Evolutionary conservation across 148 eudicot species (phyloP).

Genomic region (Vaccinium corymbosum): DNA sequence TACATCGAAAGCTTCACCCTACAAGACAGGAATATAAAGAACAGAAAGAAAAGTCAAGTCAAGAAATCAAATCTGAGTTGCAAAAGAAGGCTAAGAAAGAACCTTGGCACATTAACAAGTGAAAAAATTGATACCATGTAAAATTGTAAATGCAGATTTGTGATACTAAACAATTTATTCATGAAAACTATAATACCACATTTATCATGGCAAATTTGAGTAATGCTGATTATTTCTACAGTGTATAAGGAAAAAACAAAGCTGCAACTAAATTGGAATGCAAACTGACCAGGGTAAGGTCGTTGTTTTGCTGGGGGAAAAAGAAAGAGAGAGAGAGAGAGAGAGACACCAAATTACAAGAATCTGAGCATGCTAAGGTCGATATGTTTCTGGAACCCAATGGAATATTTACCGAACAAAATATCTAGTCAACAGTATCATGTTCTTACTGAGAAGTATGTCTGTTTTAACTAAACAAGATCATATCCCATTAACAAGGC

Average conservation of each 20-base stretch:
- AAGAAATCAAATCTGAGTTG: neutral
- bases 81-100: neutral
- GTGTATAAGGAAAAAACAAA: neutral
- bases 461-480: neutral
- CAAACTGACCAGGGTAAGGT: neutral
- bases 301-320: neutral
- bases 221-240: neutral
- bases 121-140: neutral
- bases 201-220: too few relatives aligned
- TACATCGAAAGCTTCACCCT: slow-evolving; percentile 89
- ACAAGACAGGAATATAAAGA: slow-evolving; percentile 19
- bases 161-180: neutral
- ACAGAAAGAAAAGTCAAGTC: slow-evolving; percentile 47
- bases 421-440: neutral
- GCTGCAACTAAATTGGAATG: neutral
- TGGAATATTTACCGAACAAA: neutral
- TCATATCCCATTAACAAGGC: neutral
- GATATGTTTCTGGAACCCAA: neutral
- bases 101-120: neutral
- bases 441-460: neutral
- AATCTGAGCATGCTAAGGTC: neutral
- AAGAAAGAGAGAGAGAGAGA: too few relatives aligned
- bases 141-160: neutral
- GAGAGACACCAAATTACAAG: neutral
- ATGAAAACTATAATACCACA: neutral